Base-by-base conservation (phyloP, 2,329 filamentous ascomycete genomes). In the Penicillium sp. region DNA sequence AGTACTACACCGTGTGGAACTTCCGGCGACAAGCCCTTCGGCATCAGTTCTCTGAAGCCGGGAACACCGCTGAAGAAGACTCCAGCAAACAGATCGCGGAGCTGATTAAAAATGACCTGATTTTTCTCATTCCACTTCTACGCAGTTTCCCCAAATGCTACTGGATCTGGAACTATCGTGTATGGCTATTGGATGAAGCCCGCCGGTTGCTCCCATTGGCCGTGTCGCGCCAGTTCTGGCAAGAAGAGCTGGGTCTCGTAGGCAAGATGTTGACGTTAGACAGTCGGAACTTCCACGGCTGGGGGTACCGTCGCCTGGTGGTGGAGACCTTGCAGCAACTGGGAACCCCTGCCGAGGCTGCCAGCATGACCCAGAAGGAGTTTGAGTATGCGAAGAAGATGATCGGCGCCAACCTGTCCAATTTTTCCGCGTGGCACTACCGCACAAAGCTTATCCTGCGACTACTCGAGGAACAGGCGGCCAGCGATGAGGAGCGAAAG, bases 131-230 rank as follows among this genome's bases (percentile, higher is more conserved):
- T 41, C 91, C 91, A 0, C 83, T 99, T 19, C 84, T 99, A 51
- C 84, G 91, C 64, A 87, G 92, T 65, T 94, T 87, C 65, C 95
- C 95, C 6, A 99, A 99, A 75, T 98, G 95, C 82, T 99, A 99
- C 79, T 98, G 95, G 94, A 94, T 99, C 70, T 99, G 95, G 95
- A 96, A 96, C 68, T 94, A 97, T 76, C 88, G 95, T 31, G 78
- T 89, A 47, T 99, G 95, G 93, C 80, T 94, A 3, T 81, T 99
- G 14, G 81, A 88, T 55, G 85, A 91, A 73, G 87, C 88, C 36
- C 90, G 89, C 49, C 73, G 81, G 13, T 81, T 87, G 18, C 80
- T 96, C 10, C 83, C 86, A 2, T 62, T 76, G 1, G 58, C 79
- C 0, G 71, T 79, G 16, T 86, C 91, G 2, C 82, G 84, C 22